A percentile compares a stretch with the other conserved stretches of the same genome.
These are phyloP conservation scores for Gracilaria caudata DNA, from an alignment of 23 red algal genomes.

Conservation along the genomic window DNA sequence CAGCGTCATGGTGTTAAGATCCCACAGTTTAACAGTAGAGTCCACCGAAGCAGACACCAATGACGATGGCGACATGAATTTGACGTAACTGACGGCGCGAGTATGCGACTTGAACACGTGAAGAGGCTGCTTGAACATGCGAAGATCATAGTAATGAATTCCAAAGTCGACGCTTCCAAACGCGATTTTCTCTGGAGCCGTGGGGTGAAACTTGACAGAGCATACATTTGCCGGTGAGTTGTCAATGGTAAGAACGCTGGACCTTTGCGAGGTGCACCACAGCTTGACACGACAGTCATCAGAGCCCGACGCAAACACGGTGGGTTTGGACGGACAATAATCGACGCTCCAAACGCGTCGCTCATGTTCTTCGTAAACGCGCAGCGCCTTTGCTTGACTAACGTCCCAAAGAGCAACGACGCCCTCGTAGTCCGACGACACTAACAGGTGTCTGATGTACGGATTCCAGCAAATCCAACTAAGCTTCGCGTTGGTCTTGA, in stretches of 20 bases:
- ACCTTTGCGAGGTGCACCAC: conserved; percentile 69
- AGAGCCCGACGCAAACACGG: conserved; percentile 80
- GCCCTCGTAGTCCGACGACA: conserved; percentile 94
- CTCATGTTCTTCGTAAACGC: conserved; percentile 96
- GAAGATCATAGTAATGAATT: conserved; percentile 93
- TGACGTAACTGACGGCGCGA: conserved; percentile 89
- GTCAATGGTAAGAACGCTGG: conserved; percentile 82
- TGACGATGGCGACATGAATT: conserved; percentile 70
- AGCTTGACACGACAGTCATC: conserved; percentile 95
- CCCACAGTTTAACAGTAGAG: conserved; percentile 80
- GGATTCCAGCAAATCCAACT: conserved; percentile 95
- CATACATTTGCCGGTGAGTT: conserved; percentile 95
- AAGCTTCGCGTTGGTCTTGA: conserved; percentile 84
- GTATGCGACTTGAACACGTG: conserved; percentile 78
- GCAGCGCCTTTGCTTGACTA: conserved; percentile 26
- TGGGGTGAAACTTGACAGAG: conserved; percentile 91
- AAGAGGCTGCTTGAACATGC: conserved; percentile 67
- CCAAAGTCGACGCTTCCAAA: conserved; percentile 86
- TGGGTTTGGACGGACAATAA: conserved; percentile 79
- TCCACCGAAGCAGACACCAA: conserved; percentile 84
- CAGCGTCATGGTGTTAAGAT: conserved; percentile 51
- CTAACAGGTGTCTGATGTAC: conserved; percentile 84
- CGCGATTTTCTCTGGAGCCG: conserved; percentile 46
- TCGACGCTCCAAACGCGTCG: conserved; percentile 92
- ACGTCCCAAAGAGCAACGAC: conserved; percentile 92